These are phyloP conservation scores for Plenodomus biglobosus DNA, from an alignment of 2,329 filamentous ascomycete species.

Conservation along the genomic window DNA sequence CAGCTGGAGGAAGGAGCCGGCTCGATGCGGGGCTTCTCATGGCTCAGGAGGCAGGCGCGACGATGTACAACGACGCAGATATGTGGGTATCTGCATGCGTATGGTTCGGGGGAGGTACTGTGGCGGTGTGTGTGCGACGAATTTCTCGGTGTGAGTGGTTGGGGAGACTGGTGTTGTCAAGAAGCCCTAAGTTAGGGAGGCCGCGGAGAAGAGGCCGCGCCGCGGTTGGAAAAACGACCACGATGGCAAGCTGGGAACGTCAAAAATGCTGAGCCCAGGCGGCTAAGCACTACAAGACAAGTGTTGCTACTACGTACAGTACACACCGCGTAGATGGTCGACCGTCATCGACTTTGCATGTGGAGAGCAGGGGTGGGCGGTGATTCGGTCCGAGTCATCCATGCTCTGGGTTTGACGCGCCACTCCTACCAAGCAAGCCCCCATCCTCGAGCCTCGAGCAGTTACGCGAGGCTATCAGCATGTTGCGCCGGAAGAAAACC, in stretches of 20 bases:
- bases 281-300: background rate
- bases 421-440: background rate
- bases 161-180: too few relatives aligned
- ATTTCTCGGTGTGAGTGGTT: too few relatives aligned
- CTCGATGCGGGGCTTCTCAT: too few relatives aligned
- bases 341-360: background rate
- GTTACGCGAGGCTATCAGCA: background rate
- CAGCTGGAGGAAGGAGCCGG: too few relatives aligned
- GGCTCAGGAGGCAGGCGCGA: too few relatives aligned
- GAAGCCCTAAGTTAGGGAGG: too few relatives aligned
- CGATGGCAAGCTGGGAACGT: background rate
- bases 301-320: too few relatives aligned
- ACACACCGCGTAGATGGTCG: too few relatives aligned
- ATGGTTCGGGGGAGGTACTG: too few relatives aligned
- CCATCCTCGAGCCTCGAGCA: background rate
- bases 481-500: background rate
- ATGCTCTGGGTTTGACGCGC: background rate
- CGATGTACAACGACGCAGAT: too few relatives aligned
- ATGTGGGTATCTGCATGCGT: too few relatives aligned
- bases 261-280: background rate
- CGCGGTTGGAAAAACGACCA: background rate
- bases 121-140: too few relatives aligned
- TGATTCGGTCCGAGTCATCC: background rate
- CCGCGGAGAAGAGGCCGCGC: background rate
- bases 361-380: background rate